Conservation (phyloP, 148 eudicot species). For the Camellia lanceoleosa region DNA sequence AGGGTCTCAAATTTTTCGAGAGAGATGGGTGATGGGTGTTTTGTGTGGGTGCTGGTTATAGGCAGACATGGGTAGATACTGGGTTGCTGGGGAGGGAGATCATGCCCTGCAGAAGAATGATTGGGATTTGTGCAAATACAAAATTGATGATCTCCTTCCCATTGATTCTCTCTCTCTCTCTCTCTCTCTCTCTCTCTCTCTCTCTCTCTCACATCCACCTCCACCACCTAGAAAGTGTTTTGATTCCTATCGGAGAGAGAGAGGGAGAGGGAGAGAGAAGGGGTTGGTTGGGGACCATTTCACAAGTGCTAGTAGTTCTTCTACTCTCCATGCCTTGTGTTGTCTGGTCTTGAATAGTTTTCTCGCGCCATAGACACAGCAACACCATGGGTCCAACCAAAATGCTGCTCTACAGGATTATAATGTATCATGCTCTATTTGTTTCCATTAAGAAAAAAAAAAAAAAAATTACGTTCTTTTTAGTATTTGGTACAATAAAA, state of each 20-base stretch:
- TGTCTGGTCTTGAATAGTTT: no score
- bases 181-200: no score
- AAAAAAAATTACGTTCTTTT: no score
- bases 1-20: not conserved
- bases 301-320: not conserved
- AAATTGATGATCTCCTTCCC: not conserved
- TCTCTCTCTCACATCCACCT: no score
- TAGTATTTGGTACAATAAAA: no score
- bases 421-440: no score
- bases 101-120: not conserved
- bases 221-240: not conserved
- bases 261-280: not conserved
- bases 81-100: not conserved
- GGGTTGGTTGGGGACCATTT: conserved; percentile 4
- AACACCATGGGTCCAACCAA: no score
- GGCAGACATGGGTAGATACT: not conserved
- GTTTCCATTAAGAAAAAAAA: no score
- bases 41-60: not conserved
- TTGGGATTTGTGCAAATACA: conserved; percentile 4
- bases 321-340: no score
- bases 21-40: not conserved
- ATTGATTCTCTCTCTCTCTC: no score
- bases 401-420: no score
- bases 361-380: no score
- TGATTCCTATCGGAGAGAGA: not conserved